Evolutionary conservation across 495 filamentous ascomycete species (phyloP), one percentile per base, ranked within the genome.

Genomic region (Penicillium odoratum): DNA sequence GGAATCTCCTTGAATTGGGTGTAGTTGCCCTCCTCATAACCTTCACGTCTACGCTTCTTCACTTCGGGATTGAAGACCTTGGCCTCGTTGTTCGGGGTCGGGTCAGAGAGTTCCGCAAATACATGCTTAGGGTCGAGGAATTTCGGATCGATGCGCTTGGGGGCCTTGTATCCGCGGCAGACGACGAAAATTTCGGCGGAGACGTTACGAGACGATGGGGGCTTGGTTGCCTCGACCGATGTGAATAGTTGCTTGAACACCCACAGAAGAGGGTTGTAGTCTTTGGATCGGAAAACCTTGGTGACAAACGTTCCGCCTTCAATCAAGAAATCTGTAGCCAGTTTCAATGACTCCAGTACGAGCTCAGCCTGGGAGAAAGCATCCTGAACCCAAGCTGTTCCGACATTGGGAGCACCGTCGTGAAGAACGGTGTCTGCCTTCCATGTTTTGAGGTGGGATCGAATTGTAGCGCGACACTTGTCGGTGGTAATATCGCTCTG

Each of bases 161-260:
- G 95, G 1, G 94, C 94, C 77, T 91, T 94, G 81, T 84, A 98
- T 4, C 93, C 93, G 53, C 86, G 86, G 71, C 94, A 98, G 21
- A 98, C 93, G 60, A 97, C 94, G 79, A 97, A 98, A 50, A 97
- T 98, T 80, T 98, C 93, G 55, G 93, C 93, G 26, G 92, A 96
- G 28, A 98, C 94, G 60, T 93, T 97, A 75, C 94, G 81, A 2
- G 91, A 96, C 4, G 93, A 97, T 5, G 94, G 94, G 11, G 94
- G 94, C 73, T 98, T 98, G 8, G 94, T 98, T 5, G 94, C 92
- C 65, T 98, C 92, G 50, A 98, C 94, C 46, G 93, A 93, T 29
- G 79, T 81, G 78, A 98, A 98, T 3, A 98, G 80, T 71, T 98
- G 95, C 65, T 96, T 96, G 80, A 97, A 95, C 43, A 98, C 93